These are phyloP conservation scores for Eustoma russellianum DNA, from an alignment of 257 asterid genomes.

Conservation along the genomic window DNA sequence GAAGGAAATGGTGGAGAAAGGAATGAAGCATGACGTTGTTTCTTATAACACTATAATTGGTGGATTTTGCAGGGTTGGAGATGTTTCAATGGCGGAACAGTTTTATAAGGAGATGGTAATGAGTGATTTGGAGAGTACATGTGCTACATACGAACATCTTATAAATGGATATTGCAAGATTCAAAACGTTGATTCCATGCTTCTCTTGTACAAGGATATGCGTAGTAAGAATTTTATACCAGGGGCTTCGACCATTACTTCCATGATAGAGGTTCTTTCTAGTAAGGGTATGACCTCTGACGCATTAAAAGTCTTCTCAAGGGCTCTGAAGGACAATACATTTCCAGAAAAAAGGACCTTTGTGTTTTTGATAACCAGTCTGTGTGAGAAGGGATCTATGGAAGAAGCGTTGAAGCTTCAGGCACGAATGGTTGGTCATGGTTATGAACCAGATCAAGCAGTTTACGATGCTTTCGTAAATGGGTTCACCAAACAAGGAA, in stretches of 20 bases:
- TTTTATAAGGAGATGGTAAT: constrained; percentile 52
- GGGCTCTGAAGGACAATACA: constrained; percentile 27
- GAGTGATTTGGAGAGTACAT: constrained; percentile 46
- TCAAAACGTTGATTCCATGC: constrained; percentile 36
- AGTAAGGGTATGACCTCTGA: constrained; percentile 24
- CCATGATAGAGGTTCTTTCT: constrained; percentile 37
- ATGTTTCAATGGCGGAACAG: constrained; percentile 59
- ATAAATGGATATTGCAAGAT: constrained; percentile 52
- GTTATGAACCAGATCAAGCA: constrained; percentile 46
- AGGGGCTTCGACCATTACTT: constrained; percentile 41
- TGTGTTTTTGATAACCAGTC: constrained; percentile 34
- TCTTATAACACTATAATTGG: constrained; percentile 62
- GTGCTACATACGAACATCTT: constrained; percentile 62
- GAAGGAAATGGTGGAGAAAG: constrained; percentile 44
- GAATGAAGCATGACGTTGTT: constrained; percentile 37
- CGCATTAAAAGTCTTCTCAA: constrained; percentile 36
- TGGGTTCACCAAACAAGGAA: constrained; percentile 49
- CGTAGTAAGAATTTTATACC: constrained; percentile 43
- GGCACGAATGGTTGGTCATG: constrained; percentile 70
- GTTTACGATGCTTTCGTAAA: constrained; percentile 50
- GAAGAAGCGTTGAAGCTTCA: constrained; percentile 65
- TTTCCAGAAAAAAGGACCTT: constrained; percentile 43
- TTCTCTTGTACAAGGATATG: constrained; percentile 53
- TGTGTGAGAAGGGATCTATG: constrained; percentile 55
- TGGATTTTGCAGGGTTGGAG: constrained; percentile 54